Evolutionary conservation across 305 asterid species (phyloP).

Genomic region (Fraxinus sp.): DNA sequence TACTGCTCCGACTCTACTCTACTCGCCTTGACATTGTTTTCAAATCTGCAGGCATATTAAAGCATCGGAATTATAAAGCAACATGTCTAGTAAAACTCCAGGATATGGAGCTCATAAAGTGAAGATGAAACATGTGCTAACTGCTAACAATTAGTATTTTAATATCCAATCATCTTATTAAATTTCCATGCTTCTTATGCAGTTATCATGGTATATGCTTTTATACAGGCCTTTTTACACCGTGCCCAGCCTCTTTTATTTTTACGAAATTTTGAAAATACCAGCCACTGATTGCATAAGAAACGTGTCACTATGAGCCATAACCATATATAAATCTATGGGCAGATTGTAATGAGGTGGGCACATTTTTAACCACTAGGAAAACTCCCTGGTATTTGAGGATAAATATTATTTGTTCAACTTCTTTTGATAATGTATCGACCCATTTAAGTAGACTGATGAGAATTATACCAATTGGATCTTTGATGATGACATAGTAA

Average conservation of each 20-base stretch:
- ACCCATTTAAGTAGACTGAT: background rate
- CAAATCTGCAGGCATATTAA: constrained; percentile 46
- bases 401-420: background rate
- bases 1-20: constrained; percentile 88
- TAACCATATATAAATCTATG: constrained; percentile 13
- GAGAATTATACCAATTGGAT: constrained; percentile 70
- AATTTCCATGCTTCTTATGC: background rate
- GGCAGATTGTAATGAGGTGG: background rate
- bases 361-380: constrained; percentile 1
- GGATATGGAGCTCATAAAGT: background rate
- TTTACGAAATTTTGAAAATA: background rate
- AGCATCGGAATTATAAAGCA: background rate
- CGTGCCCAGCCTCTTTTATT: background rate
- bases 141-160: background rate
- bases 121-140: background rate
- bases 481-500: constrained; percentile 89
- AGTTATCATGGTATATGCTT: background rate
- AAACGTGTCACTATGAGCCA: background rate
- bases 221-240: background rate
- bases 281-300: background rate
- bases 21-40: constrained; percentile 90
- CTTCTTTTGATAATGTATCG: background rate
- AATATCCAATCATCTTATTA: background rate
- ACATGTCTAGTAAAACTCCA: background rate
- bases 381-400: background rate